Conservation (phyloP, 352 stramenopile genomes). For the Lagenidium sp. region DNA sequence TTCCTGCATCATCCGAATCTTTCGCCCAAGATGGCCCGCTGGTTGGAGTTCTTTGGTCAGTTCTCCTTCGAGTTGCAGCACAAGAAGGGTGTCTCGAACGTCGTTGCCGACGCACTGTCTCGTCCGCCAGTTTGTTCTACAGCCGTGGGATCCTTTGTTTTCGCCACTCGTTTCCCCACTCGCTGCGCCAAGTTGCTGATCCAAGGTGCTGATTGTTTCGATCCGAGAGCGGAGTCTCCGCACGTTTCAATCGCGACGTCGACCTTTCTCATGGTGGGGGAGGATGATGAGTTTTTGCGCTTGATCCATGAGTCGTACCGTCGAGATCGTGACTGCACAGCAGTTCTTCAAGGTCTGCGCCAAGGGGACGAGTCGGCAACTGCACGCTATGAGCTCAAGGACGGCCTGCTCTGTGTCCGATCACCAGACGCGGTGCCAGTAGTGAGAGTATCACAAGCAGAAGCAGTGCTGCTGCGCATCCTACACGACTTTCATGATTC, state of each 20-base stretch:
- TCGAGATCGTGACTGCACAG: background rate
- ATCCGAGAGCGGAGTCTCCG: background rate
- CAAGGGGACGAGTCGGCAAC: background rate
- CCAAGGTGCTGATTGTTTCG: background rate
- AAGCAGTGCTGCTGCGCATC: background rate
- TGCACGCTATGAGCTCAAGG: background rate
- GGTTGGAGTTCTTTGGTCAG: conserved; percentile 9
- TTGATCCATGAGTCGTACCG: background rate
- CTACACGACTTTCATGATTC: conserved; percentile 10
- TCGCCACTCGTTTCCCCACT: background rate
- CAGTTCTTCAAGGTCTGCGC: background rate
- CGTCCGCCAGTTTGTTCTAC: background rate
- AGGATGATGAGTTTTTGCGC: background rate
- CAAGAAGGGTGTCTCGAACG: conserved; percentile 4
- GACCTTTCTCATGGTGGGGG: background rate
- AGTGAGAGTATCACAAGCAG: background rate
- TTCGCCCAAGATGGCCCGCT: conserved; percentile 6
- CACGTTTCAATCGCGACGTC: background rate
- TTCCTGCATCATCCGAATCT: conserved; percentile 7
- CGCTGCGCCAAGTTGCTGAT: background rate
- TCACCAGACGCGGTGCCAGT: background rate
- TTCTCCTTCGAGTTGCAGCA: conserved; percentile 10
- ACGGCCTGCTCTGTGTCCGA: background rate
- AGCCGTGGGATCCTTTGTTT: background rate
- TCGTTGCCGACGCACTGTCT: conserved; percentile 10